Evolutionary conservation across 257 asterid species (phyloP), one percentile per base, ranked within the genome.

Genomic region (Apocynum venetum): DNA sequence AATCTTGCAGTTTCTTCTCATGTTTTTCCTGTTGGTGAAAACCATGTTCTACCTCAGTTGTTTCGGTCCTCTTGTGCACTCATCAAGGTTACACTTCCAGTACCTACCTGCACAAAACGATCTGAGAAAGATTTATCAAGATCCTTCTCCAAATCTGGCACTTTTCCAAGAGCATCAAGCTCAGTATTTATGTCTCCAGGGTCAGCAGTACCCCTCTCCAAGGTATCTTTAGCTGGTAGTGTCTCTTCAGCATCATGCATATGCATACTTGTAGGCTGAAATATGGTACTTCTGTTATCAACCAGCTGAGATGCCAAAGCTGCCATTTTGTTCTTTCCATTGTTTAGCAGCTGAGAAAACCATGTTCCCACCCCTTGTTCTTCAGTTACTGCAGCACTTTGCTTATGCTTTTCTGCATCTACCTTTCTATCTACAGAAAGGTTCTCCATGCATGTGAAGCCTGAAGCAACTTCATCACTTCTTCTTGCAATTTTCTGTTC

Each of bases 281-380:
- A 56, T 38, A 78, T 31, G 69, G 72, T 76, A 76, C 71, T 73
- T 36, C 78, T 81, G 68, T 79, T 85, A 53, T 80, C 87, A 51
- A 82, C 85, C 74, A 80, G 81, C 78, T 78, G 88, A 81, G 84
- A 82, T 77, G 80, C 88, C 82, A 82, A 55, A 43, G 82, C 82
- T 38, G 77, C 81, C 83, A 80, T 80, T 76, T 82, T 80, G 79
- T 79, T 72, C 78, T 82, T 86, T 35, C 76, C 77, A 65, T 74
- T 79, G 80, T 80, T 83, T 76, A 70, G 83, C 74, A 78, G 76
- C 60, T 80, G 89, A 79, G 85, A 77, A 77, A 69, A 72, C 85
- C 76, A 77, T 15, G 71, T 70, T 38, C 68, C 83, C 83, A 74
- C 88, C 59, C 79, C 80, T 80, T 67, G 82, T 60, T 63, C 84